These are phyloP conservation scores for Porcisia hertigi DNA, from an alignment of 208 protist genomes.

Conservation along the genomic window DNA sequence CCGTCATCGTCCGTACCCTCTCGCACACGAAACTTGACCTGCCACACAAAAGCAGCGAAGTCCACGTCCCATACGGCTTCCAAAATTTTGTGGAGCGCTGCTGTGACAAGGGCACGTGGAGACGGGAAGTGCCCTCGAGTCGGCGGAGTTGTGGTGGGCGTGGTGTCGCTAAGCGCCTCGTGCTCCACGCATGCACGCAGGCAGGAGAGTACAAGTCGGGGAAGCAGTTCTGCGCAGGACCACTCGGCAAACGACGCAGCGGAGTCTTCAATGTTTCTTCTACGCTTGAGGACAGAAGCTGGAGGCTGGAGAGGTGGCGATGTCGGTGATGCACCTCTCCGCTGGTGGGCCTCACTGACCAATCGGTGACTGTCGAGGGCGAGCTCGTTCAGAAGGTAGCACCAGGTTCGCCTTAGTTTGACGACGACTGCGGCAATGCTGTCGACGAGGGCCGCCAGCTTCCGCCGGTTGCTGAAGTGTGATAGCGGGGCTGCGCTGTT, in stretches of 20 bases:
- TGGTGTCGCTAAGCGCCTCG: neutral
- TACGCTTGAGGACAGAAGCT: neutral
- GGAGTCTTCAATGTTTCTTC: conserved; percentile 2
- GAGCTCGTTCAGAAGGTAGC: conserved; percentile 46
- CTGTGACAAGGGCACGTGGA: neutral
- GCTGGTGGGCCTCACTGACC: neutral
- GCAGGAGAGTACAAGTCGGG: conserved; percentile 5
- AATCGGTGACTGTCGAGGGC: conserved; percentile 30
- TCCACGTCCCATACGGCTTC: conserved; percentile 22
- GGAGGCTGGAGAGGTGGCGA: neutral
- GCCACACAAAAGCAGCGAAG: conserved; percentile 23
- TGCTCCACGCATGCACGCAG: conserved; percentile 8
- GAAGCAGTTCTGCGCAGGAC: conserved; percentile 11
- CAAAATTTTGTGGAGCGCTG: conserved; percentile 3
- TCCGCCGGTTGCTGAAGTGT: neutral
- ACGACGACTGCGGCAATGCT: conserved; percentile 47
- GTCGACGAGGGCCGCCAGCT: conserved; percentile 32
- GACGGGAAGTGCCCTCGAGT: neutral
- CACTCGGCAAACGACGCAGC: conserved; percentile 17
- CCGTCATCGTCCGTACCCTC: neutral
- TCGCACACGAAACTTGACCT: conserved; percentile 1
- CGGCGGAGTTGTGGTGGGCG: neutral
- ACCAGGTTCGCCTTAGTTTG: conserved; percentile 64
- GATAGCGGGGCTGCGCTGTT: neutral
- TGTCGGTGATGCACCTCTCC: neutral